Evolutionary conservation across 345 rosid species (phyloP).

Genomic region (Lenwebbia sp.): DNA sequence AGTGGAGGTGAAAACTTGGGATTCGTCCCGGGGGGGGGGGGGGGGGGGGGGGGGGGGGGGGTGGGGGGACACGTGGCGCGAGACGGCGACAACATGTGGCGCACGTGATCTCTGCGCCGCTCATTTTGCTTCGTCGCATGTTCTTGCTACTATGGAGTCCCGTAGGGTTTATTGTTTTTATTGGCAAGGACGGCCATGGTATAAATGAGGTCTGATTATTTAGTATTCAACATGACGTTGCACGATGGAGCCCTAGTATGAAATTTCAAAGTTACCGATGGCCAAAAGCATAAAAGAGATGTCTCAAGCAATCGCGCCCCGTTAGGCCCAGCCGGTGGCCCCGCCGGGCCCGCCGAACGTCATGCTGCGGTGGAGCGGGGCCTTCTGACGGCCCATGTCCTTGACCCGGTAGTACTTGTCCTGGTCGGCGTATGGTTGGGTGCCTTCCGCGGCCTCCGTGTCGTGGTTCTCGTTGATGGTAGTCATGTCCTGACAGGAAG

Average conservation of each 20-base stretch:
- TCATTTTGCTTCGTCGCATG: not conserved
- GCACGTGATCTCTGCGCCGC: not conserved
- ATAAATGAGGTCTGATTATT: not conserved
- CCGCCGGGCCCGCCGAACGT: not conserved
- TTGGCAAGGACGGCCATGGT: not conserved
- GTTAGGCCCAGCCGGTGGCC: not conserved
- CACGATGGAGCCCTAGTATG: not conserved
- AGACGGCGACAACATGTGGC: not conserved
- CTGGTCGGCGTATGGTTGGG: not conserved
- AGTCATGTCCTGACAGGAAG: not conserved
- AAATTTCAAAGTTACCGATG: not conserved
- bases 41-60: too few species aligned
- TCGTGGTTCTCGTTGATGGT: not conserved
- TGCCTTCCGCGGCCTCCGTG: not conserved
- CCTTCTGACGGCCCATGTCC: not conserved
- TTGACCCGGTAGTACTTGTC: not conserved
- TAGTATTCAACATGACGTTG: not conserved
- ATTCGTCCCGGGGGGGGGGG: not conserved
- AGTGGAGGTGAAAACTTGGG: not conserved
- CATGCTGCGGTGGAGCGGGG: not conserved
- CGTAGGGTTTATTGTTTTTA: not conserved
- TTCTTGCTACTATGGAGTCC: not conserved
- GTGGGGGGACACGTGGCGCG: not conserved
- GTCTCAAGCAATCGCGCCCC: not conserved
- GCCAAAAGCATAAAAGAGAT: not conserved